These are phyloP conservation scores for Boletus subcaerulescens DNA, from an alignment of 768 basidiomycete genomes.

Conservation along the genomic window DNA sequence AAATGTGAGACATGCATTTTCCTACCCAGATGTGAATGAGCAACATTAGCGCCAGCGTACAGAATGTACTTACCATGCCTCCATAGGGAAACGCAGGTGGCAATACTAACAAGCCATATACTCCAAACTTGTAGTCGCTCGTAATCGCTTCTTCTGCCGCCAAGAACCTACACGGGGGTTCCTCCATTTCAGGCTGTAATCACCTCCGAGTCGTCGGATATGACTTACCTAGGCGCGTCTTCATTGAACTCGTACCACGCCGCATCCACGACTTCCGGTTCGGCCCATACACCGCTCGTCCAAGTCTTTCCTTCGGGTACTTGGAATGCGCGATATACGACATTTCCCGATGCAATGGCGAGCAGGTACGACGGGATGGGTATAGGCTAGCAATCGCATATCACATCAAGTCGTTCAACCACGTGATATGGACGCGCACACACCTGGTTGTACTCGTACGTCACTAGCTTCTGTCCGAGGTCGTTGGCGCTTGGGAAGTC, in stretches of 20 bases:
- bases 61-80: conserved; percentile 57
- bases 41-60: not conserved
- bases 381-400: conserved; percentile 45
- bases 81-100: conserved; percentile 86
- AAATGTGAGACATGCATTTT: not conserved
- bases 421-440: conserved; percentile 10
- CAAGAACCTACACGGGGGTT: conserved; percentile 53
- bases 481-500: not conserved
- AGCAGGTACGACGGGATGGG: conserved; percentile 88
- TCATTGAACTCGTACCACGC: conserved; percentile 22
- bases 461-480: conserved; percentile 61
- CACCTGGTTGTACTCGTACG: conserved; percentile 77
- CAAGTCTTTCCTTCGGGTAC: conserved; percentile 61
- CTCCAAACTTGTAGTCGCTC: conserved; percentile 75
- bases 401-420: not conserved
- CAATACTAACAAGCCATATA: conserved; percentile 55
- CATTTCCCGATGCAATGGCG: conserved; percentile 55
- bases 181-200: too few species aligned
- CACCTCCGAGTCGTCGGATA: not conserved
- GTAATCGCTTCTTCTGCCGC: conserved; percentile 67
- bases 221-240: conserved; percentile 66
- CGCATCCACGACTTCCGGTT: conserved; percentile 53
- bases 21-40: not conserved
- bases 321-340: conserved; percentile 43
- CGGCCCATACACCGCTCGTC: conserved; percentile 82